phyloP scores from a whole-genome alignment of 1,284 basidiomycete genomes.

The Apiotrichum gamsii region DNA sequence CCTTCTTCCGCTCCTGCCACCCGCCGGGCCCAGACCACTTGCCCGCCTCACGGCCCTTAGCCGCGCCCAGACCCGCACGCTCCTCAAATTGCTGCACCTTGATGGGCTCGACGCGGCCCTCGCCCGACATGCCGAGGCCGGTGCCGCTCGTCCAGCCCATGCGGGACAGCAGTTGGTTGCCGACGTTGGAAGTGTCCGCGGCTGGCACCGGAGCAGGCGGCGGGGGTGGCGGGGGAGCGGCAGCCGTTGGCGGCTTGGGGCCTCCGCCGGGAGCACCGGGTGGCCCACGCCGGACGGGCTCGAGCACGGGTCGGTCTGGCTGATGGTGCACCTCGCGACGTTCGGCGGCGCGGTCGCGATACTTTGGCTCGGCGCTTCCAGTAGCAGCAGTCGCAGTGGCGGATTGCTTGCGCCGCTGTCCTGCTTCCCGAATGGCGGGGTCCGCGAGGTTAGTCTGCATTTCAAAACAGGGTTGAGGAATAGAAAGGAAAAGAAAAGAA shows the following conservation, averaged over 20 bases:
- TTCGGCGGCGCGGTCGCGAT: conserved; percentile 85
- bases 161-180: conserved; percentile 84
- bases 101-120: conserved; percentile 81
- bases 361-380: conserved; percentile 55
- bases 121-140: conserved; percentile 72
- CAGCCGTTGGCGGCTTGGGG: conserved; percentile 2
- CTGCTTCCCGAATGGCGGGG: conserved; percentile 60
- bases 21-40: conserved; percentile 56
- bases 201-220: conserved; percentile 56
- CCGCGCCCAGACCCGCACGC: conserved; percentile 78
- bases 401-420: conserved; percentile 61
- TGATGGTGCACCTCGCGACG: conserved; percentile 81
- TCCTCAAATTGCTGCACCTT: conserved; percentile 74
- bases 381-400: conserved; percentile 45
- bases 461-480: too few species aligned
- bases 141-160: conserved; percentile 91
- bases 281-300: not conserved
- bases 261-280: not conserved
- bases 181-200: conserved; percentile 72
- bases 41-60: conserved; percentile 74
- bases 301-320: conserved; percentile 63
- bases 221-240: not conserved
- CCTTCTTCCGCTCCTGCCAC: conserved; percentile 33
- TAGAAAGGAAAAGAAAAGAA: too few species aligned
- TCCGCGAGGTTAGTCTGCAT: conserved; percentile 75